phyloP scores from a whole-genome alignment of 1,139 yeast genomes.

The Diutina mesorugosa region DNA sequence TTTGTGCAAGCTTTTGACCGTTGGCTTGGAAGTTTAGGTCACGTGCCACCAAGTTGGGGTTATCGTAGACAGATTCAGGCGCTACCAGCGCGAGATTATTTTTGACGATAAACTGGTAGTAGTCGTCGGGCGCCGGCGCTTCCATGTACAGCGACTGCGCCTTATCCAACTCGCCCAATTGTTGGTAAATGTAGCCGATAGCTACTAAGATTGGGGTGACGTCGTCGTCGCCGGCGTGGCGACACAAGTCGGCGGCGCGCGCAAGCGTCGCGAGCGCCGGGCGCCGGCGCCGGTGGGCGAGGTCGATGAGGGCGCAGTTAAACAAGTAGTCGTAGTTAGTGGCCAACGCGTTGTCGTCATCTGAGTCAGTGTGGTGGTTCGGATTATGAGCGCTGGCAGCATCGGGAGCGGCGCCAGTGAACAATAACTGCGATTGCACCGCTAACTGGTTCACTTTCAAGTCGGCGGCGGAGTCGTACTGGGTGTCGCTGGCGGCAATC shows the following conservation, averaged over 20 bases:
- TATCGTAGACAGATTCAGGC: conserved; percentile 4
- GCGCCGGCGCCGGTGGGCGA: conserved; percentile 29
- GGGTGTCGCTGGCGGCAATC: conserved; percentile 21
- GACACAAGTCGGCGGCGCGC: conserved; percentile 34
- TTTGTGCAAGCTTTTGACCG: conserved; percentile 18
- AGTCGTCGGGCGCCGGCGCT: conserved; percentile 14
- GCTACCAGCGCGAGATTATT: conserved; percentile 19
- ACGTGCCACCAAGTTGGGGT: not conserved
- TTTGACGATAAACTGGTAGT: conserved; percentile 18
- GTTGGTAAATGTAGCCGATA: conserved; percentile 49
- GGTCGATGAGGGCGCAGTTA: conserved; percentile 50
- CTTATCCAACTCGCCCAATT: conserved; percentile 27
- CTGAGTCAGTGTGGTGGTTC: not conserved
- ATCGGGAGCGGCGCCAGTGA: not conserved
- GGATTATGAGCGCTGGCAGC: not conserved
- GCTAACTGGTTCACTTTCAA: conserved; percentile 61
- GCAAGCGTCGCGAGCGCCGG: conserved; percentile 35
- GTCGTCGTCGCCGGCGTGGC: conserved; percentile 26
- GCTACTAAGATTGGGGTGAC: conserved; percentile 55
- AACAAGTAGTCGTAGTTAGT: conserved; percentile 31
- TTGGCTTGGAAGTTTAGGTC: not conserved
- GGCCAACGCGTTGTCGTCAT: not conserved
- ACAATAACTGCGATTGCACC: conserved; percentile 39
- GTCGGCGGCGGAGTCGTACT: conserved; percentile 35
- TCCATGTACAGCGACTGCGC: conserved; percentile 26